Conservation (phyloP, 164 flowering plant genomes). For the Annona squamosa region DNA sequence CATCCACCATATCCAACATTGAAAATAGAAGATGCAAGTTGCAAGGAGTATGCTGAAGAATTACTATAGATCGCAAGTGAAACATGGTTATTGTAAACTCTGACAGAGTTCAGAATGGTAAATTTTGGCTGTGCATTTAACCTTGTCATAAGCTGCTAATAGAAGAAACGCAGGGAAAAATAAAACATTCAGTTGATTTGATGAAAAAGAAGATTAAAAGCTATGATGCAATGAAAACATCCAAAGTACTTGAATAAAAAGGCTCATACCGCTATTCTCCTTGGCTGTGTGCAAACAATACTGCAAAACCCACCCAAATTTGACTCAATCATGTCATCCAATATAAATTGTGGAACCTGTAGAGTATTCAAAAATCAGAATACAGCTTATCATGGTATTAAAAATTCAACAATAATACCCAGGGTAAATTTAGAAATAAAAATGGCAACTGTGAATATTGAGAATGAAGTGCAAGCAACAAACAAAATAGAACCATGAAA, state of each 20-base stretch:
- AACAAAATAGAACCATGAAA: neutral
- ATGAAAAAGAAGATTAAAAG: too few species aligned
- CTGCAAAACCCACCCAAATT: slow-evolving; percentile 72
- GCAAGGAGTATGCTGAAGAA: too few species aligned
- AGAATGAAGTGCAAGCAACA: neutral
- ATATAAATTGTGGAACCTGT: slow-evolving; percentile 89
- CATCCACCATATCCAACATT: too few species aligned
- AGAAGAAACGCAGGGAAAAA: too few species aligned
- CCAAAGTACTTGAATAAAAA: slow-evolving; percentile 3
- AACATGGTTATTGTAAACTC: too few species aligned
- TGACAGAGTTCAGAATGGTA: too few species aligned
- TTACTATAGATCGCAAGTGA: too few species aligned
- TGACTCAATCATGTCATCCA: slow-evolving; percentile 87
- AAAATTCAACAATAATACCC: neutral
- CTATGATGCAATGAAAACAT: neutral
- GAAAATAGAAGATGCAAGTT: too few species aligned
- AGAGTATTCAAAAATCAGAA: slow-evolving; percentile 9
- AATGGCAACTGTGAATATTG: neutral
- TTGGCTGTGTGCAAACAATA: slow-evolving; percentile 92
- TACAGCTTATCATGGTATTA: slow-evolving; percentile 3
- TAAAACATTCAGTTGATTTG: too few species aligned
- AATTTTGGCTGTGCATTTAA: too few species aligned
- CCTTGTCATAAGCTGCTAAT: too few species aligned
- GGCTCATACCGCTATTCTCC: slow-evolving; percentile 79
- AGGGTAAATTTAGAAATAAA: neutral